Evolutionary conservation across 1,139 yeast species (phyloP).

Genomic region (Protomyces pachydermus): DNA sequence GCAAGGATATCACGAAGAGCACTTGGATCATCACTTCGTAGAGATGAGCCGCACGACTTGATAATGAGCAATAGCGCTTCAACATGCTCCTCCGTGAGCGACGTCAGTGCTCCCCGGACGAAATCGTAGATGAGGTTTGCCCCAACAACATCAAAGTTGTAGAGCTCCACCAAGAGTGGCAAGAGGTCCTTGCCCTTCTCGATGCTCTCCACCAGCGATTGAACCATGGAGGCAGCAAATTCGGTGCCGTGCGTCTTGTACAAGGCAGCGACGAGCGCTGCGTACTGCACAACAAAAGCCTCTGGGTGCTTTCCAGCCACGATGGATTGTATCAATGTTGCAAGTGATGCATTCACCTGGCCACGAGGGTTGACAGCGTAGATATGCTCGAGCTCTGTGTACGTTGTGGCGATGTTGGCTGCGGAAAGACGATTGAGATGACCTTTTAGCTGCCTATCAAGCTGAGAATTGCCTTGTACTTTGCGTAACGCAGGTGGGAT

Average conservation of each 20-base stretch:
- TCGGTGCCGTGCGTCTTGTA: slow-evolving; percentile 77
- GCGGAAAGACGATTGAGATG: slow-evolving; percentile 82
- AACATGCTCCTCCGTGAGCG: slow-evolving; percentile 65
- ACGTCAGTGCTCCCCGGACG: slow-evolving; percentile 52
- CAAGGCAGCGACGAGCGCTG: slow-evolving; percentile 69
- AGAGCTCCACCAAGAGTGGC: slow-evolving; percentile 70
- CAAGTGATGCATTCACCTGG: slow-evolving; percentile 62
- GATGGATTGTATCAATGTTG: slow-evolving; percentile 59
- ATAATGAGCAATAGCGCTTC: slow-evolving; percentile 70
- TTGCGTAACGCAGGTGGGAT: slow-evolving; percentile 77
- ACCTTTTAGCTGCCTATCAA: slow-evolving; percentile 32
- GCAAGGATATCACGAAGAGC: slow-evolving; percentile 75
- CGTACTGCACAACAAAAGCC: slow-evolving; percentile 71
- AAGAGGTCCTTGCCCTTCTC: slow-evolving; percentile 51
- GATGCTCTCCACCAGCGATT: slow-evolving; percentile 65
- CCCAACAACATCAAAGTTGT: slow-evolving; percentile 69
- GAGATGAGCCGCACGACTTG: slow-evolving; percentile 64
- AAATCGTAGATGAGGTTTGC: slow-evolving; percentile 73
- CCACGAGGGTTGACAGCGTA: slow-evolving; percentile 70
- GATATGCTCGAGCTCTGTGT: slow-evolving; percentile 59
- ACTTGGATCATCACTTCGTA: slow-evolving; percentile 84
- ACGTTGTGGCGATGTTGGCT: slow-evolving; percentile 66
- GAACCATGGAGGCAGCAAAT: slow-evolving; percentile 83
- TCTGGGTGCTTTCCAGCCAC: slow-evolving; percentile 69
- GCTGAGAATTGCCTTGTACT: slow-evolving; percentile 1